Conservation (phyloP, 129 eudicot genomes). For the Erigeron canadensis region DNA sequence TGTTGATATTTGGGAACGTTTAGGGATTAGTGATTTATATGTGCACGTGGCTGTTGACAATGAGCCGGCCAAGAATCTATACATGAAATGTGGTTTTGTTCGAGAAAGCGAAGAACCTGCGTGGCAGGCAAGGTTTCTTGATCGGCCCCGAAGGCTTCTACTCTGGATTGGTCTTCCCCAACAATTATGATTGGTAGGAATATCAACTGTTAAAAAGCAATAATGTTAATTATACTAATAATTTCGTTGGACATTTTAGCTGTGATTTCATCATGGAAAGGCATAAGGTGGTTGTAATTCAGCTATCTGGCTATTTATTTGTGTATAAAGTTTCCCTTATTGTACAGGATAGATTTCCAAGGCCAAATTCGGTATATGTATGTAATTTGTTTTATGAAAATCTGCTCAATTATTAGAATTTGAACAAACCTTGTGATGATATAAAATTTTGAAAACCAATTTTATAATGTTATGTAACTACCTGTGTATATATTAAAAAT, state of each 20-base stretch:
- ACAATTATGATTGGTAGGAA: conserved; percentile 34
- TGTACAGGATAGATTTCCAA: background rate
- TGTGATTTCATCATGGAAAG: background rate
- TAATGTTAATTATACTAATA: conserved; percentile 14
- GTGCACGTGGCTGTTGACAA: conserved; percentile 95
- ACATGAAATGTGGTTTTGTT: conserved; percentile 74
- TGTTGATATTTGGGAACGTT: conserved; percentile 10
- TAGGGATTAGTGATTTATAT: conserved; percentile 91
- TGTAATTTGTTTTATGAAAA: no score
- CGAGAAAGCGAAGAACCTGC: conserved; percentile 85
- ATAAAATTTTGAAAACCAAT: no score
- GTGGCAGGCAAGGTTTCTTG: conserved; percentile 84
- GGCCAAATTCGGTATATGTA: background rate
- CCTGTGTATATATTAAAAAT: no score
- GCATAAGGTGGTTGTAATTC: background rate
- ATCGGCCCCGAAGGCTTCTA: conserved; percentile 83
- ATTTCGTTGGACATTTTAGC: background rate
- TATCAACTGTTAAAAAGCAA: no score
- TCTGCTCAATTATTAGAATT: no score
- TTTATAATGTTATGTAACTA: no score
- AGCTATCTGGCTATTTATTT: background rate
- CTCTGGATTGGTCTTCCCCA: conserved; percentile 75
- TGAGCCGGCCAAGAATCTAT: conserved; percentile 73
- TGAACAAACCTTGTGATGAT: no score
- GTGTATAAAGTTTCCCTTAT: conserved; percentile 13